Base-by-base conservation (phyloP, 495 filamentous ascomycete genomes). In the Xylaria nigripes region DNA sequence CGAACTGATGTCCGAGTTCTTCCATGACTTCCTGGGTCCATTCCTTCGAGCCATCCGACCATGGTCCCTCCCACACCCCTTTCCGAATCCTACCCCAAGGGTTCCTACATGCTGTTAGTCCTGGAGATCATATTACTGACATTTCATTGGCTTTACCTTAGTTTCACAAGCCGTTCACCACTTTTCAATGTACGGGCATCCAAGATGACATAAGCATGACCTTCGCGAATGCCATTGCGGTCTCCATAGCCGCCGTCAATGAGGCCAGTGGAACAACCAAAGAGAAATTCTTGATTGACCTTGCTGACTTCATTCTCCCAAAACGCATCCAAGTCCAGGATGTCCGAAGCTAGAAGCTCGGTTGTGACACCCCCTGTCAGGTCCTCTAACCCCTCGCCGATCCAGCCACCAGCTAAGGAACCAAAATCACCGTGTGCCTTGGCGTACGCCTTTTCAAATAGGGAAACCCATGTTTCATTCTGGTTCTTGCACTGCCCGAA, bases 361-460 rank as follows among this genome's bases (percentile, higher is more conserved):
- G 84, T 86, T 0, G 90, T 94, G 12, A 96, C 89, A 4, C 92
- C 92, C 9, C 92, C 92, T 2, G 90, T 96, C 18, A 96, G 73
- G 68, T 97, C 92, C 68, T 97, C 92, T 45, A 96, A 84, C 1
- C 85, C 92, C 65, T 97, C 92, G 15, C 87, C 89, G 18, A 86
- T 86, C 64, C 83, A 91, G 1, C 90, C 90, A 18, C 90, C 89
- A 55, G 92, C 85, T 45, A 96, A 90, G 1, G 89, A 77, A 10
- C 80, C 76, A 61, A 86, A 95, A 65, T 93, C 88, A 3, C 89
- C 90, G 61, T 97, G 92, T 10, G 90, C 90, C 67, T 97, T 97
- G 43, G 92, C 92, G 69, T 93, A 97, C 0, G 92, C 92, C 68
- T 97, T 97, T 63, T 97, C 92, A 3, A 97, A 79, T 44, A 97